Percentiles rank a stretch among this genome's conserved stretches.
These are phyloP conservation scores for Trichoderma atroviride DNA, from an alignment of 2,329 filamentous ascomycete species.

Conservation along the genomic window DNA sequence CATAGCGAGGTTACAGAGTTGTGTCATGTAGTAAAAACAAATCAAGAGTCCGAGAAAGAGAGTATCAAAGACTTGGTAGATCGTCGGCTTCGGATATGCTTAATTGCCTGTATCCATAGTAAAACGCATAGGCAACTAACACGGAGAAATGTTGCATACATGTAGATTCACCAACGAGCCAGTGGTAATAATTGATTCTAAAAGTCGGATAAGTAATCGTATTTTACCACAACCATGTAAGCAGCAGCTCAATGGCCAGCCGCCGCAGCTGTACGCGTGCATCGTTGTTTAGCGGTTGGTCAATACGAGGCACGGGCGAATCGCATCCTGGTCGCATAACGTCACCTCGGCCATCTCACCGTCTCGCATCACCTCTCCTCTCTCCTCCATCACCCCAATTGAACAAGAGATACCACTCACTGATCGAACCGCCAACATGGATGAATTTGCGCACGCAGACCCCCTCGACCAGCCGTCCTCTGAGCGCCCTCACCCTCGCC, in stretches of 20 bases:
- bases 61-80: rapidly evolving
- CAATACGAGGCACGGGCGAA: background rate
- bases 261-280: background rate
- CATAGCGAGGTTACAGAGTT: no score
- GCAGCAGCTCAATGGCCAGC: background rate
- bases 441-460: background rate
- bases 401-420: background rate
- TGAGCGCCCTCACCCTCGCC: background rate
- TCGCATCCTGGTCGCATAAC: background rate
- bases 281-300: background rate
- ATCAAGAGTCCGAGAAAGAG: no score
- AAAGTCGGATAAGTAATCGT: background rate
- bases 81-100: background rate
- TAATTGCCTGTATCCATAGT: background rate
- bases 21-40: no score
- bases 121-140: background rate
- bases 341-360: constrained; percentile 9
- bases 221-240: background rate
- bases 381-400: background rate
- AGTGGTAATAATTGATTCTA: background rate
- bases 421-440: background rate
- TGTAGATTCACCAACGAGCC: background rate
- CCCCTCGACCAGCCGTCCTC: background rate
- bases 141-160: background rate
- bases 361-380: background rate